A percentile compares a stretch with the other conserved stretches of the same genome.
These are phyloP conservation scores for Aspergillus puulaauensis DNA, from an alignment of 2,329 filamentous ascomycete species.

Conservation along the genomic window DNA sequence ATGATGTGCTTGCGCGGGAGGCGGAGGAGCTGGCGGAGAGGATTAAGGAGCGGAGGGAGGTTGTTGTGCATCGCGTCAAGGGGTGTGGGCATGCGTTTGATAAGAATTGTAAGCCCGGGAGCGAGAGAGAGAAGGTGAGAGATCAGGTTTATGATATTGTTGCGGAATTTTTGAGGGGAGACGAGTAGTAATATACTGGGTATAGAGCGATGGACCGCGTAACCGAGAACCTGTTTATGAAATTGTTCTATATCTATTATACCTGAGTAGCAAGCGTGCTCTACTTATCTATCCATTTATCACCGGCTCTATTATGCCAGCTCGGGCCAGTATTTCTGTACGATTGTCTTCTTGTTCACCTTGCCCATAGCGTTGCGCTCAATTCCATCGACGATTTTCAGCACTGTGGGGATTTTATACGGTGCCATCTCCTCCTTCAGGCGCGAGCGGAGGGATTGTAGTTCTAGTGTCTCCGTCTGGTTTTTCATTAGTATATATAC, in stretches of 20 bases:
- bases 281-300: not conserved
- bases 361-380: constrained; percentile 80
- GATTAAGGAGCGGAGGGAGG: constrained; percentile 14
- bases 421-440: constrained; percentile 60
- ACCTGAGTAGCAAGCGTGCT: not conserved
- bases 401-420: constrained; percentile 92
- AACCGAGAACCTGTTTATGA: not conserved
- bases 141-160: constrained; percentile 31
- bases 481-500: constrained; percentile 9
- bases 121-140: constrained; percentile 23
- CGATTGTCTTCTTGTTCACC: constrained; percentile 45
- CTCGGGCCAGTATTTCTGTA: constrained; percentile 40
- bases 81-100: constrained; percentile 39
- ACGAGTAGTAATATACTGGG: not conserved
- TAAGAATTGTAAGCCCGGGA: constrained; percentile 30
- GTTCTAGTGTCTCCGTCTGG: constrained; percentile 29
- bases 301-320: constrained; percentile 3
- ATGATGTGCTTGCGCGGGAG: constrained; percentile 26
- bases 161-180: constrained; percentile 20
- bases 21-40: constrained; percentile 23
- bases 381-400: constrained; percentile 70
- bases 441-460: constrained; percentile 31
- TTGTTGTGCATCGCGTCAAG: constrained; percentile 26
- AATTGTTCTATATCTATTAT: constrained; percentile 4
- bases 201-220: not conserved